Conservation (phyloP, 192 early-diverging fungal species). For the Chytriomyces sp. region DNA sequence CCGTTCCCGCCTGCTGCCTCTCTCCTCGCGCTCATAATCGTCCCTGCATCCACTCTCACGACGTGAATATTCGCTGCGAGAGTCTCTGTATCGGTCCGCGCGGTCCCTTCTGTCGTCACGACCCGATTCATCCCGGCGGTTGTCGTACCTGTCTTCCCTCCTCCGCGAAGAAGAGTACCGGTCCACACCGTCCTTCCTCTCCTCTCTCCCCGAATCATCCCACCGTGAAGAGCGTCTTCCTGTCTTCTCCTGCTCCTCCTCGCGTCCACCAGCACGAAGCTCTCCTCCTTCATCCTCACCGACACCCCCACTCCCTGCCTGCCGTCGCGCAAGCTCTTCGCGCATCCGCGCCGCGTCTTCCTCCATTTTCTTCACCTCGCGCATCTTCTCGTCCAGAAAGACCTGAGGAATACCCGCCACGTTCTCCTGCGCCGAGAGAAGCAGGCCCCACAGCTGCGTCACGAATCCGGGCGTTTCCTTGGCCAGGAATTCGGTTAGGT, state of each 20-base stretch:
- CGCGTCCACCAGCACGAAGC: background rate
- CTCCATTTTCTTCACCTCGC: slow-evolving; percentile 58
- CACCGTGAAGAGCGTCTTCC: background rate
- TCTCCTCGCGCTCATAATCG: no score
- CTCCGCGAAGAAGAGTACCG: background rate
- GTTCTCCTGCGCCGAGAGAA: slow-evolving; percentile 84
- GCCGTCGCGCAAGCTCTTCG: slow-evolving; percentile 1
- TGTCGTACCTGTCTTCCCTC: background rate
- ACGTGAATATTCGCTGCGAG: no score
- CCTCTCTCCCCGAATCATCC: no score
- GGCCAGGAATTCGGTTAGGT: slow-evolving; percentile 88
- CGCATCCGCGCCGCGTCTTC: slow-evolving; percentile 16
- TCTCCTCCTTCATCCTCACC: background rate
- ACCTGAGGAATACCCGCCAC: slow-evolving; percentile 81
- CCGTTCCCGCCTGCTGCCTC: no score
- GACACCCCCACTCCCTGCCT: slow-evolving; percentile 12
- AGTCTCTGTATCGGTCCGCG: background rate
- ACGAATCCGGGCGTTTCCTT: slow-evolving; percentile 79
- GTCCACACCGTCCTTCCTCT: no score
- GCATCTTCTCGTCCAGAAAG: slow-evolving; percentile 85
- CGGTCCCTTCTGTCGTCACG: background rate
- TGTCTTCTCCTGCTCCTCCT: background rate
- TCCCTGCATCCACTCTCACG: no score
- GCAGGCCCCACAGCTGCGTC: slow-evolving; percentile 83
- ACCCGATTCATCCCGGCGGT: background rate